Percentiles rank a stretch among this genome's conserved stretches.
Evolutionary conservation across 805 yeast species (phyloP).

Genomic region (Candida nitratophila): DNA sequence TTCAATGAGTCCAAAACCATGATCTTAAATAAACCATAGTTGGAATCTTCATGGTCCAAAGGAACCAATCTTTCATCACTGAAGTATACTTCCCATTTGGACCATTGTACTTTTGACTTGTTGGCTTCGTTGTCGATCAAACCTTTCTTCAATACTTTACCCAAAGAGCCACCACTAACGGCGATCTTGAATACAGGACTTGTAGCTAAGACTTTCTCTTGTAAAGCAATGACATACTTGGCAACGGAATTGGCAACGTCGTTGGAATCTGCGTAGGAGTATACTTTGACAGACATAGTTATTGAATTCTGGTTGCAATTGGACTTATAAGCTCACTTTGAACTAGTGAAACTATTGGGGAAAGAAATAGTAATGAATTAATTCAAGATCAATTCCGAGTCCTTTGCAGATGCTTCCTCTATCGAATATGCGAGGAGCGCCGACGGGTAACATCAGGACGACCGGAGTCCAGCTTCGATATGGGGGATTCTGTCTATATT

Average conservation of each 20-base stretch:
- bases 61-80: conserved; percentile 91
- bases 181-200: conserved; percentile 59
- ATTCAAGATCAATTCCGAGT: no score
- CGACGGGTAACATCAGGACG: no score
- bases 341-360: no score
- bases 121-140: conserved; percentile 50
- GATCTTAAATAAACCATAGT: conserved; percentile 70
- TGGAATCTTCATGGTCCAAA: conserved; percentile 74
- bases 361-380: no score
- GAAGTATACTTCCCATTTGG: conserved; percentile 74
- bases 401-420: no score
- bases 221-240: conserved; percentile 49
- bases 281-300: conserved; percentile 23
- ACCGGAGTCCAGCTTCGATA: no score
- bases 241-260: conserved; percentile 67
- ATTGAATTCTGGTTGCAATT: not conserved
- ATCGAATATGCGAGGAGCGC: no score
- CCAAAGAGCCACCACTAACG: conserved; percentile 86
- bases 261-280: conserved; percentile 44
- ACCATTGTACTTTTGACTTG: conserved; percentile 49
- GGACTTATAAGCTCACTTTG: no score
- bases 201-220: conserved; percentile 47
- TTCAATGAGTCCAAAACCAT: conserved; percentile 48
- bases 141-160: conserved; percentile 62
- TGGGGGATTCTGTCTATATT: no score